These are phyloP conservation scores for Tubosaeta brunneosetosa DNA, from an alignment of 768 basidiomycete species.

Conservation along the genomic window DNA sequence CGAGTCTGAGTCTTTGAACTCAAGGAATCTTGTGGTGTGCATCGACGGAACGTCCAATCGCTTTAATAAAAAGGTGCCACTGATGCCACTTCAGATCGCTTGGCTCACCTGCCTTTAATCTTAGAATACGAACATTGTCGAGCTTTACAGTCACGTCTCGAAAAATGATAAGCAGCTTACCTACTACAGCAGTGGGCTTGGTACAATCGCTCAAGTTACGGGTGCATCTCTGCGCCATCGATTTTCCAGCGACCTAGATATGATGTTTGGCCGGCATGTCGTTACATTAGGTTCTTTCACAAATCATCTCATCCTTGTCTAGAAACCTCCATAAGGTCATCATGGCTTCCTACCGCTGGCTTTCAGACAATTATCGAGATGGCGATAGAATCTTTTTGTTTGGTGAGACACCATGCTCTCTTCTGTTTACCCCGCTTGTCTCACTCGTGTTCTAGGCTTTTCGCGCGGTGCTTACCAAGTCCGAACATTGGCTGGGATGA, in stretches of 20 bases:
- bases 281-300: not conserved
- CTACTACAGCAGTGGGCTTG: conserved; percentile 41
- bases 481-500: conserved; percentile 42
- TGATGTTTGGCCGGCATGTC: conserved; percentile 36
- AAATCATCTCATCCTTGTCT: not conserved
- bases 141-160: conserved; percentile 34
- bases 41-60: conserved; percentile 41
- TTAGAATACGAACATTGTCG: conserved; percentile 42
- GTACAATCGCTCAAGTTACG: conserved; percentile 29
- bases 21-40: conserved; percentile 29
- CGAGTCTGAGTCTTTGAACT: not conserved
- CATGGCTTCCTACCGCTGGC: conserved; percentile 37
- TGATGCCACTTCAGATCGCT: not conserved
- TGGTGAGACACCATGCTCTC: conserved; percentile 21
- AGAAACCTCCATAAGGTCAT: conserved; percentile 37
- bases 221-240: conserved; percentile 16
- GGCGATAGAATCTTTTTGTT: conserved; percentile 41
- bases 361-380: conserved; percentile 34
- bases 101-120: not conserved
- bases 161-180: conserved; percentile 34
- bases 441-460: conserved; percentile 31
- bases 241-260: conserved; percentile 28
- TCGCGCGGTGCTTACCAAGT: conserved; percentile 48
- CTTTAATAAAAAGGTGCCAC: conserved; percentile 30
- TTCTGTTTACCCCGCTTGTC: not conserved